These are phyloP conservation scores for Taiozyma onychis DNA, from an alignment of 1,139 yeast species.

Conservation along the genomic window DNA sequence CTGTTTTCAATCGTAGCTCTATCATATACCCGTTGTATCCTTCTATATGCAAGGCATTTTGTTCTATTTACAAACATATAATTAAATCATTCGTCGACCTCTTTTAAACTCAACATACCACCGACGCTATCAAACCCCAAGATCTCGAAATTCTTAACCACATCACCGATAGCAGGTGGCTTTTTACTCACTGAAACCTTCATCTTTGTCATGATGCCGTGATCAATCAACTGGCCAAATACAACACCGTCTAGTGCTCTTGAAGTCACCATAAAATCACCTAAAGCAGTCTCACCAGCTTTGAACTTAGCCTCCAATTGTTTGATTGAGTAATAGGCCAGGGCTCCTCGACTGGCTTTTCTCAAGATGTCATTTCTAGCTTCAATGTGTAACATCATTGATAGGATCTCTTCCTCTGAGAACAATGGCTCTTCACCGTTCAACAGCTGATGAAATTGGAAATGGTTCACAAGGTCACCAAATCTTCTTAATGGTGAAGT, in stretches of 20 bases:
- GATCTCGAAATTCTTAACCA: slow-evolving; percentile 31
- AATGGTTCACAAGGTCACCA: slow-evolving; percentile 77
- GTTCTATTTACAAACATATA: background rate
- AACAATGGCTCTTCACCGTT: slow-evolving; percentile 20
- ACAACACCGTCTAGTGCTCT: slow-evolving; percentile 35
- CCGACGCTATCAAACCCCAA: slow-evolving; percentile 36
- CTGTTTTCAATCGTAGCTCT: background rate
- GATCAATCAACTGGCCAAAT: slow-evolving; percentile 34
- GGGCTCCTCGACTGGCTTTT: slow-evolving; percentile 27
- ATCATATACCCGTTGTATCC: background rate
- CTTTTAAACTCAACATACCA: slow-evolving; percentile 24
- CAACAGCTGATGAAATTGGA: slow-evolving; percentile 45
- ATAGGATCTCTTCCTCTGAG: slow-evolving; percentile 19
- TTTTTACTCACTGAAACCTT: slow-evolving; percentile 20
- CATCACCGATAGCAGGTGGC: slow-evolving; percentile 35
- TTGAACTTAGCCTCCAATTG: slow-evolving; percentile 26
- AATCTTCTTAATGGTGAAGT: slow-evolving; percentile 89
- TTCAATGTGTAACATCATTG: slow-evolving; percentile 28
- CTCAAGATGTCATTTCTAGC: slow-evolving; percentile 30
- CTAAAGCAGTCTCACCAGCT: slow-evolving; percentile 10
- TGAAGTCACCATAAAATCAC: slow-evolving; percentile 33
- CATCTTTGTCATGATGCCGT: slow-evolving; percentile 31
- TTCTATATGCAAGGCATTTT: background rate
- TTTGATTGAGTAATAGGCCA: slow-evolving; percentile 37
- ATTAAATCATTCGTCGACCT: background rate